A percentile compares a stretch with the other conserved stretches of the same genome.
Conservation (phyloP, 257 asterid species). For the Cynanchum wilfordii region DNA sequence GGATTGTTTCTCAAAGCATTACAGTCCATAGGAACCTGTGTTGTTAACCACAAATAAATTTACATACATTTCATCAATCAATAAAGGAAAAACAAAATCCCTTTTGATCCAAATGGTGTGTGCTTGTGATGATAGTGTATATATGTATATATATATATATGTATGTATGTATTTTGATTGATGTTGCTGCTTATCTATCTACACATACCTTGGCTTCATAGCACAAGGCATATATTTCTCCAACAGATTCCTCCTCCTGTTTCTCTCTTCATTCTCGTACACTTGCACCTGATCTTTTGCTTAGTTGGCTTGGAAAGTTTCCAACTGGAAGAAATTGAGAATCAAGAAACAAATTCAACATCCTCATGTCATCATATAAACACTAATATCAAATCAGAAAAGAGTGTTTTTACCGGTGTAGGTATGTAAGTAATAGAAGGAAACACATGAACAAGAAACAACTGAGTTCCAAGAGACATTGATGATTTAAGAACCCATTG, state of each 20-base stretch:
- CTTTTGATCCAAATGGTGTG: background rate
- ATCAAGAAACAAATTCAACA: background rate
- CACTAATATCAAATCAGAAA: slow-evolving; percentile 4
- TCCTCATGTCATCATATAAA: background rate
- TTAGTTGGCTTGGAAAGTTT: slow-evolving; percentile 63
- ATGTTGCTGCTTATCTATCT: background rate
- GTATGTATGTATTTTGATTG: background rate
- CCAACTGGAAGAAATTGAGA: slow-evolving; percentile 55
- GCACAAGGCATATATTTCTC: slow-evolving; percentile 60
- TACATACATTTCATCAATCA: background rate
- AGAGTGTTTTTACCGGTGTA: slow-evolving; percentile 49
- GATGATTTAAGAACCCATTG: slow-evolving; percentile 71
- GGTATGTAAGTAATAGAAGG: slow-evolving; percentile 52
- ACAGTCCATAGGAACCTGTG: slow-evolving; percentile 66
- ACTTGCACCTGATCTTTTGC: slow-evolving; percentile 60
- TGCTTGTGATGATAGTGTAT: background rate
- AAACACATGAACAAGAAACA: slow-evolving; percentile 58
- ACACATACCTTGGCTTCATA: slow-evolving; percentile 49
- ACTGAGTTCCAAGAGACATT: slow-evolving; percentile 40
- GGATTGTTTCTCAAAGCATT: slow-evolving; percentile 75
- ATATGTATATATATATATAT: too few species aligned
- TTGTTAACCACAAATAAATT: background rate
- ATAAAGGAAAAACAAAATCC: background rate
- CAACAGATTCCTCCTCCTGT: slow-evolving; percentile 52
- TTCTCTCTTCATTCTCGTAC: slow-evolving; percentile 55